These are phyloP conservation scores for Pulveroboletus ravenelii DNA, from an alignment of 768 basidiomycete genomes.

Conservation along the genomic window DNA sequence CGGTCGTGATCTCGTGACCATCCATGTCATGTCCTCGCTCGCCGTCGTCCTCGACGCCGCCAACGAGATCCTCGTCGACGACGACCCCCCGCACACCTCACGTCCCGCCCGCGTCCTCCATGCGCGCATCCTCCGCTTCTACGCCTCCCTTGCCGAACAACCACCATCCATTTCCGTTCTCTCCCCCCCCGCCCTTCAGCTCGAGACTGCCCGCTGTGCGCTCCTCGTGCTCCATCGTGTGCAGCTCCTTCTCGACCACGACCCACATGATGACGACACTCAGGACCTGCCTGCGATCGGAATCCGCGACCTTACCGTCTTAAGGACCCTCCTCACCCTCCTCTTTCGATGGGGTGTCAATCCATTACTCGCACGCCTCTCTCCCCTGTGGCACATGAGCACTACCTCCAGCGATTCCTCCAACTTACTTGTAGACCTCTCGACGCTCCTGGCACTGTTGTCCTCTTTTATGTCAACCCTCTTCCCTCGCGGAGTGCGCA, in stretches of 20 bases:
- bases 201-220: constrained; percentile 53
- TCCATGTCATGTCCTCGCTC: constrained; percentile 6
- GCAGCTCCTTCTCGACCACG: constrained; percentile 38
- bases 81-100: background rate
- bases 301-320: constrained; percentile 56
- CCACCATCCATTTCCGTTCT: constrained; percentile 3
- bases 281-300: constrained; percentile 41
- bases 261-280: background rate
- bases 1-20: constrained; percentile 19
- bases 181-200: constrained; percentile 42
- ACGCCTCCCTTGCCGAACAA: constrained; percentile 10
- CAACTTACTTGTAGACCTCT: constrained; percentile 39
- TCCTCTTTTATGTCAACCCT: constrained; percentile 44
- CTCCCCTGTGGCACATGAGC: constrained; percentile 32
- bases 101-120: background rate
- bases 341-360: constrained; percentile 70
- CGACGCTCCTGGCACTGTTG: constrained; percentile 39
- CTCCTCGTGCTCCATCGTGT: constrained; percentile 45
- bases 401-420: constrained; percentile 26
- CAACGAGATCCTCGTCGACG: constrained; percentile 7
- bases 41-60: constrained; percentile 6
- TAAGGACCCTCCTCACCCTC: constrained; percentile 63
- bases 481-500: constrained; percentile 49
- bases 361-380: constrained; percentile 45
- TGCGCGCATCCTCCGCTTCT: constrained; percentile 11